phyloP scores from a whole-genome alignment of 2,329 filamentous ascomycete genomes.

The Fusarium penzigii region DNA sequence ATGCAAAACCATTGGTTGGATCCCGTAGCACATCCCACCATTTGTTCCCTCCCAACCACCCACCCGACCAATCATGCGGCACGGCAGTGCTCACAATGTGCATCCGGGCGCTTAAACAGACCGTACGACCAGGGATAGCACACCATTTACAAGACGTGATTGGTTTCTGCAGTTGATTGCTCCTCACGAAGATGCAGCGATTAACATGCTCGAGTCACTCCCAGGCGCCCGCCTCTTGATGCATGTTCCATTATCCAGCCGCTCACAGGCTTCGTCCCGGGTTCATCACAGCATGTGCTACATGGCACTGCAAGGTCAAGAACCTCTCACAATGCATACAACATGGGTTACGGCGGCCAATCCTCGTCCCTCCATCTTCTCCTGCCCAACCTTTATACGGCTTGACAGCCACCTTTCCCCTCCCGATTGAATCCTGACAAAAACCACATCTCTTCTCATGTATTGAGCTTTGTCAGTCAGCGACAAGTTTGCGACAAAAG shows the following conservation, averaged over 20 bases:
- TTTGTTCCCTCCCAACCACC: slow-evolving; percentile 12
- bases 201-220: slow-evolving; percentile 18
- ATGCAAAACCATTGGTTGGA: slow-evolving; percentile 26
- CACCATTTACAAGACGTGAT: slow-evolving; percentile 23
- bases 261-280: slow-evolving; percentile 17
- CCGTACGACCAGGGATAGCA: slow-evolving; percentile 19
- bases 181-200: slow-evolving; percentile 15
- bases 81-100: slow-evolving; percentile 20
- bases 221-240: slow-evolving; percentile 18
- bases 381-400: slow-evolving; percentile 6
- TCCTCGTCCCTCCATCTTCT: slow-evolving; percentile 6
- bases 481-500: background rate
- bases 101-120: slow-evolving; percentile 36
- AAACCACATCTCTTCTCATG: background rate
- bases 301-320: slow-evolving; percentile 8
- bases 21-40: slow-evolving; percentile 6
- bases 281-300: background rate
- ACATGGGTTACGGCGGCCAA: slow-evolving; percentile 9
- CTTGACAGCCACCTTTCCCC: slow-evolving; percentile 4
- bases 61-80: slow-evolving; percentile 28
- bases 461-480: background rate
- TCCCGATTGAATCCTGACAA: slow-evolving; percentile 4
- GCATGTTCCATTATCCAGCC: slow-evolving; percentile 1
- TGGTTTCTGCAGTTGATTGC: slow-evolving; percentile 21
- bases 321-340: slow-evolving; percentile 13